phyloP scores from a whole-genome alignment of 148 eudicot genomes.

The Chenopodium suecicum region DNA sequence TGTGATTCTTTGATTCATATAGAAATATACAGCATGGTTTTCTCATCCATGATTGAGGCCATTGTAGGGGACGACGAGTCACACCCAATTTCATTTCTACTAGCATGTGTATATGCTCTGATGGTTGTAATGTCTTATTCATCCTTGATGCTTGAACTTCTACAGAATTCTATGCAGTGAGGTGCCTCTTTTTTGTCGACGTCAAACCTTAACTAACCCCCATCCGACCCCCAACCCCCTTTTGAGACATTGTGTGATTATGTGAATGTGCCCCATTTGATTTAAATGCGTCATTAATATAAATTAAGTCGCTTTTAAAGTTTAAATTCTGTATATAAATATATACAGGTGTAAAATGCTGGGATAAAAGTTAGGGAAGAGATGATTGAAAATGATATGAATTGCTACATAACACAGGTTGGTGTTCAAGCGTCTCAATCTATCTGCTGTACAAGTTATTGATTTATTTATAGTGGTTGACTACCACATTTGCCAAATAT shows the following conservation, averaged over 20 bases:
- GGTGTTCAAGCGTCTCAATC: too few species aligned
- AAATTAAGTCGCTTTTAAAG: too few species aligned
- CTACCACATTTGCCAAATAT: too few species aligned
- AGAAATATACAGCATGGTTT: slow-evolving; percentile 10
- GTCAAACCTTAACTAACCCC: background rate
- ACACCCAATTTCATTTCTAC: slow-evolving; percentile 5
- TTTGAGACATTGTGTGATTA: background rate
- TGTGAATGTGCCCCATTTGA: too few species aligned
- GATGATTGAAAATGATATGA: too few species aligned
- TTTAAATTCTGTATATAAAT: too few species aligned
- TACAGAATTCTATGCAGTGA: background rate
- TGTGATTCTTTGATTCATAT: slow-evolving; percentile 32
- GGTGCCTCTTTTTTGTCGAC: slow-evolving; percentile 3
- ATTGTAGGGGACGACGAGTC: slow-evolving; percentile 8
- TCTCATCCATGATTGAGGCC: slow-evolving; percentile 27
- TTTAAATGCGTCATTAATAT: too few species aligned
- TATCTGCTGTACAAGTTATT: too few species aligned
- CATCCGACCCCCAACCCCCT: background rate
- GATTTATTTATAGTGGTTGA: too few species aligned
- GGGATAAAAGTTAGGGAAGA: too few species aligned
- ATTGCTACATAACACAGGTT: too few species aligned
- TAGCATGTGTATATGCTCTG: slow-evolving; percentile 22
- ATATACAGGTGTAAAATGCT: too few species aligned
- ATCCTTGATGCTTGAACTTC: slow-evolving; percentile 6
- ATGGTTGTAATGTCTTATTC: background rate